Conservation (phyloP, 306 rosid species). For the Cucumis sativus region DNA sequence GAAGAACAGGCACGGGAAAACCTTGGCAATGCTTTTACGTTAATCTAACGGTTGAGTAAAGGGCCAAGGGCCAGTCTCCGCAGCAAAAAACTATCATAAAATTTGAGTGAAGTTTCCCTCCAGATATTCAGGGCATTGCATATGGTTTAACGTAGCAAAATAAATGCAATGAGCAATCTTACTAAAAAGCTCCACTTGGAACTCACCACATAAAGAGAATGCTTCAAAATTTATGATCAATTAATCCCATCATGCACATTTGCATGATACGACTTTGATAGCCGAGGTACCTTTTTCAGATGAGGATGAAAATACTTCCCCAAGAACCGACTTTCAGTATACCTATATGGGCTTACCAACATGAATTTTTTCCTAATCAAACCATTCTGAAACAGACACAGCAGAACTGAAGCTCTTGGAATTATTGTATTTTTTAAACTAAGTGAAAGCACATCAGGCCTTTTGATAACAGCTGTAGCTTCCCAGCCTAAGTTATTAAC, state of each 20-base stretch:
- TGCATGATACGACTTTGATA: constrained; percentile 12
- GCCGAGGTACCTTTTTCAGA: constrained; percentile 13
- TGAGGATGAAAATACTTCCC: constrained; percentile 15
- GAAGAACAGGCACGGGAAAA: not conserved
- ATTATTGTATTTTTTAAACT: constrained; percentile 22
- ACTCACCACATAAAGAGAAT: not conserved
- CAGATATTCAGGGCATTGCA: not conserved
- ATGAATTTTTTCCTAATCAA: constrained; percentile 10
- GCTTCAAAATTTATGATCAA: too few relatives aligned
- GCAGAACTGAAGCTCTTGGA: constrained; percentile 29
- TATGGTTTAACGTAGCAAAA: not conserved
- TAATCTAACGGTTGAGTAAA: not conserved
- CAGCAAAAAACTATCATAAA: not conserved
- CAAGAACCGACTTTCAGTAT: constrained; percentile 4
- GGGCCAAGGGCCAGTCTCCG: too few relatives aligned
- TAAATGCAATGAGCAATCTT: not conserved
- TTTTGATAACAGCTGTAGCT: constrained; percentile 14
- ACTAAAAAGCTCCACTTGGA: not conserved
- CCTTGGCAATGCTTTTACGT: not conserved
- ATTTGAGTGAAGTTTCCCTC: not conserved
- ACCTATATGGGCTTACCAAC: not conserved
- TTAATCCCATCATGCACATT: constrained; percentile 8
- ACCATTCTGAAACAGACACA: constrained; percentile 16
- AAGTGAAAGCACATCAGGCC: constrained; percentile 7
- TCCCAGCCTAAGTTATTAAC: constrained; percentile 25